Base-by-base conservation (phyloP, 1,284 basidiomycete genomes). In the Crucibulum cyathiforme region DNA sequence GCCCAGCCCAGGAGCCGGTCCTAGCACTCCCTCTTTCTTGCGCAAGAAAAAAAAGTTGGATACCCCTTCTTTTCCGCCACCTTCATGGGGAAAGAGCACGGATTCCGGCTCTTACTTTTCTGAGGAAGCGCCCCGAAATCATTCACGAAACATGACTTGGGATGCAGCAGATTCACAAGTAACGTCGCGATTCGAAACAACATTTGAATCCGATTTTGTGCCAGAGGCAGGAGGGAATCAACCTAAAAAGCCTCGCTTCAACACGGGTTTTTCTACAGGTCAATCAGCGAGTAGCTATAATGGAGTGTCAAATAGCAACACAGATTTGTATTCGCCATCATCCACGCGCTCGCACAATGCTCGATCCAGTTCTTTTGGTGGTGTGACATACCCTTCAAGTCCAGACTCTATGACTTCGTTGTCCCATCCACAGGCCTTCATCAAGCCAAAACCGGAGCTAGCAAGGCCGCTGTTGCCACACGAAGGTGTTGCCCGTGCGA, bases 401-500 rank as follows among this genome's bases (percentile, higher is more conserved):
- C 52, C 54, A 36, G 45, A 56, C 24, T 48, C 59, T 48, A 48
- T 61, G 36, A 56, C 60, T 37, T 24, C 49, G 5, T 53, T 53
- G 57, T 43, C 46, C 52, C 52, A 49, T 57, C 19, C 53, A 24
- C 24, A 24, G 24, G 4, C 24, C 72, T 37, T 77, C 77, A 49
- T 80, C 72, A 65, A 79, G 57, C 74, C 83, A 8, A 87, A 85
- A 65, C 77, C 80, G n/a, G 85, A 83, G 62, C 68, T 88, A 35
- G 72, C 71, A 36, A 73, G 71, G 56, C 83, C 85, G 43, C 73
- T 86, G 54, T 68, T 76, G 48, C 82, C 81, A 43, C 71, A 79
- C 55, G 87, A 90, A 68, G 89, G 88, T 37, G 76, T 92, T 39
- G 89, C 85, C 19, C 84, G 91, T 56, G 94, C 91, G 3, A 87